Conservation (phyloP, 768 basidiomycete genomes). For the Russula compacta region DNA sequence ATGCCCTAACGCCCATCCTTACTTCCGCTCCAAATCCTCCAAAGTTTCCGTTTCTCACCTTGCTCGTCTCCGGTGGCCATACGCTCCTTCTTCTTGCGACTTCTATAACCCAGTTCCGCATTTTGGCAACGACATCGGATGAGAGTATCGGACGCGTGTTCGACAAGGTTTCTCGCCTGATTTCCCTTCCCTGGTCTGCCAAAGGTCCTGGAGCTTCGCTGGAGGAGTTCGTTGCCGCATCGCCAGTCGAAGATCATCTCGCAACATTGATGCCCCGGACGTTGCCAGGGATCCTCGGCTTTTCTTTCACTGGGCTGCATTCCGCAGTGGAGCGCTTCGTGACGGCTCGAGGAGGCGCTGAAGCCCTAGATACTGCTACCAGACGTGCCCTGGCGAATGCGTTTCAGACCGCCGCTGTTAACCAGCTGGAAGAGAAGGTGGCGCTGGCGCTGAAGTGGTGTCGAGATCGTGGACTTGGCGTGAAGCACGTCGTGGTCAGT, state of each 20-base stretch:
- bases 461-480: constrained; percentile 30
- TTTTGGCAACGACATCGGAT: constrained; percentile 68
- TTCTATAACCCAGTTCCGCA: constrained; percentile 47
- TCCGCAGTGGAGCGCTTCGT: constrained; percentile 59
- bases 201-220: constrained; percentile 74
- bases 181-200: constrained; percentile 54
- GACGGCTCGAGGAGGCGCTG: constrained; percentile 30
- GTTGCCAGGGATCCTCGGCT: constrained; percentile 46
- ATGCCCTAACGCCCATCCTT: constrained; percentile 38
- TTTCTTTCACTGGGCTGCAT: constrained; percentile 77
- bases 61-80: constrained; percentile 92
- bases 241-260: constrained; percentile 20
- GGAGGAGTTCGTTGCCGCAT: constrained; percentile 51
- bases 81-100: constrained; percentile 75
- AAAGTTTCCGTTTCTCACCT: constrained; percentile 76
- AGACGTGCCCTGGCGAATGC: constrained; percentile 49
- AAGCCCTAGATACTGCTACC: constrained; percentile 31
- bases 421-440: constrained; percentile 71
- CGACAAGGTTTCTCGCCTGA: constrained; percentile 71
- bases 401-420: constrained; percentile 66
- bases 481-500: constrained; percentile 66
- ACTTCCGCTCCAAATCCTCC: constrained; percentile 31
- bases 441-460: constrained; percentile 42
- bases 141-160: constrained; percentile 71
- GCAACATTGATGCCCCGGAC: constrained; percentile 34